phyloP scores from a whole-genome alignment of 2,329 filamentous ascomycete species.

The Fusarium marasasianum region DNA sequence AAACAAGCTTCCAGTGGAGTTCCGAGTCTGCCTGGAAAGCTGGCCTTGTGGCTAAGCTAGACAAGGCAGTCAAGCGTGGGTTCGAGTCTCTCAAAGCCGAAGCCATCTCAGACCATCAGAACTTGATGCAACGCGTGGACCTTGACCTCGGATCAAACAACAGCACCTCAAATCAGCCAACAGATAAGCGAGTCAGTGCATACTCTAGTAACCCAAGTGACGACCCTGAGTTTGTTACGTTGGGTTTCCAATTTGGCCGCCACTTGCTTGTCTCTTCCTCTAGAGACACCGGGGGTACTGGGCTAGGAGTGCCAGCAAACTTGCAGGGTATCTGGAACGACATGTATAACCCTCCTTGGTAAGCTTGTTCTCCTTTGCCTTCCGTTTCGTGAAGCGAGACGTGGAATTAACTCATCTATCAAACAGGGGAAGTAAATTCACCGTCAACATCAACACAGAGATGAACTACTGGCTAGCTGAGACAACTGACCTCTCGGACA shows the following conservation, averaged over 20 bases:
- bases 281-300: not conserved
- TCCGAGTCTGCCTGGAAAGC: not conserved
- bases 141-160: not conserved
- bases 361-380: not conserved
- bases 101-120: not conserved
- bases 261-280: not conserved
- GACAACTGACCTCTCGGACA: not conserved
- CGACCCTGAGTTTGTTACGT: not conserved
- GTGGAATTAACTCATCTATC: not conserved
- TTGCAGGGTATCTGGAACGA: not conserved
- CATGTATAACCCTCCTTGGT: not conserved
- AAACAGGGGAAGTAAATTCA: not conserved
- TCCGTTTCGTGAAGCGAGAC: too few species aligned
- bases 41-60: not conserved
- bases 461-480: not conserved
- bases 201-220: accelerated
- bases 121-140: not conserved
- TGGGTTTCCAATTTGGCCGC: not conserved
- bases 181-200: not conserved
- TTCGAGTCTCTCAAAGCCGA: not conserved
- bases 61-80: not conserved
- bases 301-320: not conserved
- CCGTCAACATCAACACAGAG: not conserved
- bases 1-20: not conserved
- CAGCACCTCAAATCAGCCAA: not conserved